phyloP scores from a whole-genome alignment of 2,329 filamentous ascomycete genomes.

The Periconia macrospinosa region DNA sequence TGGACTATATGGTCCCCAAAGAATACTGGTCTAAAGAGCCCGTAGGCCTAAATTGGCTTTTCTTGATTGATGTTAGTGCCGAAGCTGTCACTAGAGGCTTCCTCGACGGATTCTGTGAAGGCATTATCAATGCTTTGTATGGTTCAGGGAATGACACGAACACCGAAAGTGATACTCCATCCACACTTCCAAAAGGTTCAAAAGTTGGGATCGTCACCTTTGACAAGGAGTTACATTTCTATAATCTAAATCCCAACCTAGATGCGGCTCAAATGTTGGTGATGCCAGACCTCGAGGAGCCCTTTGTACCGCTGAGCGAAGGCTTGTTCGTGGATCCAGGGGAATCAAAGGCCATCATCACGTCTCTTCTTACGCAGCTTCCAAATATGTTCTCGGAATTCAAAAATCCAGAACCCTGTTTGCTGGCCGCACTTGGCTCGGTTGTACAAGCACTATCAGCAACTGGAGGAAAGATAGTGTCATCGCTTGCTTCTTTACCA shows the following conservation, averaged over 20 bases:
- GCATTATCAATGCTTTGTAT: conserved; percentile 83
- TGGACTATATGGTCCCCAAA: conserved; percentile 95
- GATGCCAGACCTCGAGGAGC: conserved; percentile 96
- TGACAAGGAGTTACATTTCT: conserved; percentile 97
- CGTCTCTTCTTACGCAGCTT: conserved; percentile 78
- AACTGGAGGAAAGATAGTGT: conserved; percentile 91
- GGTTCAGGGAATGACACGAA: conserved; percentile 56
- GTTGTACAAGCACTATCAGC: conserved; percentile 79
- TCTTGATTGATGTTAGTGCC: conserved; percentile 90
- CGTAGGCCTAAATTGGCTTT: conserved; percentile 83
- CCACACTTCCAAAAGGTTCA: conserved; percentile 71
- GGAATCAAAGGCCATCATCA: conserved; percentile 85
- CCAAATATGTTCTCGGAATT: conserved; percentile 84
- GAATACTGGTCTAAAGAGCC: conserved; percentile 98
- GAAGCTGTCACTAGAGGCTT: conserved; percentile 91
- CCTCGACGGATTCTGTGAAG: conserved; percentile 85
- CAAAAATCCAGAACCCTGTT: conserved; percentile 87
- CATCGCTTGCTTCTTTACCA: conserved; percentile 82
- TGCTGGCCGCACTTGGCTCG: conserved; percentile 82
- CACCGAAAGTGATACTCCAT: conserved; percentile 53
- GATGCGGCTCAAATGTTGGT: conserved; percentile 97
- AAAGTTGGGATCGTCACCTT: conserved; percentile 95
- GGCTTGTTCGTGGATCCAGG: conserved; percentile 94
- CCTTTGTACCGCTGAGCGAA: conserved; percentile 88
- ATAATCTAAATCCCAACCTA: conserved; percentile 81